Base-by-base conservation (phyloP, 805 yeast genomes). In the Saturnispora ahearnii region DNA sequence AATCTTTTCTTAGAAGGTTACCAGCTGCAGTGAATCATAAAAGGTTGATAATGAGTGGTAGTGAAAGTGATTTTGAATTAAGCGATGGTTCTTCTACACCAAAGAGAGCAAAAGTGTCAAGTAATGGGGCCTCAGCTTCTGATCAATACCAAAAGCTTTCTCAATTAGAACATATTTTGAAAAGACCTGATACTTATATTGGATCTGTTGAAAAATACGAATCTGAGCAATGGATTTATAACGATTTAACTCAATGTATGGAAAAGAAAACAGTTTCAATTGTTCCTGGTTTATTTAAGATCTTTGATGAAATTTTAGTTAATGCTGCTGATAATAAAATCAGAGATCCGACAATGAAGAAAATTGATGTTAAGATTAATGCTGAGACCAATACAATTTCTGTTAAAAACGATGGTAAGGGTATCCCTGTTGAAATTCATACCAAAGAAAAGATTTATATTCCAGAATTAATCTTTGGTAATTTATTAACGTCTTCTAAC, bases 301-400 rank as follows among this genome's bases (percentile, higher is more conserved):
- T 93, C 50, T 93, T 93, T 64, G 99, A 93, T 66, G 99, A 93
- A 69, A 90, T 93, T 51, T 72, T 93, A 54, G 99, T 93, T 48
- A 93, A 93, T 66, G 98, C 99, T 5, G 99, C 99, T 12, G 99
- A 93, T 68, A 93, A 93, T 72, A 93, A 93, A 70, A 91, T 91
- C 53, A 79, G 98, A 58, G 99, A 93, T 63, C 88, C 96, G 1
- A 57, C 76, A 9, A 93, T 93, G 99, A 85, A 81, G 57, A 80
- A 77, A 58, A 79, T 93, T 54, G 87, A 81, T 50, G 98, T 93
- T n/a, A 75, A 69, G 37, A 87, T 93, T 50, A 83, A 87, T 58
- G 73, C 82, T 4, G 96, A 83, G 52, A 73, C 75, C 46, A 88
- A 88, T 62, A 61, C 77, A 18, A 86, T 93, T 41, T 79, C 81